Conservation (phyloP, 371 early-diverging fungal species). For the Thermomucor indicae-seudaticae region DNA sequence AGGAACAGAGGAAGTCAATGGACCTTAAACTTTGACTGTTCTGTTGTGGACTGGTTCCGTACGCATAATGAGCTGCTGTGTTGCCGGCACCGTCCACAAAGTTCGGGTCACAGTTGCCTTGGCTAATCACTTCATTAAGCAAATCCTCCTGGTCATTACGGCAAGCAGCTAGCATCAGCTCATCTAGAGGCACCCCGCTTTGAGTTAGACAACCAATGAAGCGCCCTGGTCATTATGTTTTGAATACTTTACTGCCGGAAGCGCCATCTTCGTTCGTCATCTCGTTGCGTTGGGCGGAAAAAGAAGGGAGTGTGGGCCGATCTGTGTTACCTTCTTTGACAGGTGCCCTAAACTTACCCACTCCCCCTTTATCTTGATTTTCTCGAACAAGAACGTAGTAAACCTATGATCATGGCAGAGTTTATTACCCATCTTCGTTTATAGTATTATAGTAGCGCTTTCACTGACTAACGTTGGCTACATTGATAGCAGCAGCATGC, state of each 20-base stretch:
- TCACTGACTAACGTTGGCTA: too few relatives aligned
- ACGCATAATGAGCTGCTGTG: conserved; percentile 66
- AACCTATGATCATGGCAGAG: too few relatives aligned
- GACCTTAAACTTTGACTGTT: too few relatives aligned
- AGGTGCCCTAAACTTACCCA: background rate
- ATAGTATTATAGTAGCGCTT: too few relatives aligned
- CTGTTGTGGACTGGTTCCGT: conserved; percentile 24
- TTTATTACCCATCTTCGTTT: too few relatives aligned
- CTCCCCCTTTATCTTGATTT: background rate
- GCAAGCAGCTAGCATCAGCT: conserved; percentile 58
- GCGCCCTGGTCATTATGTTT: too few relatives aligned
- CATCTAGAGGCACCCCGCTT: conserved; percentile 25
- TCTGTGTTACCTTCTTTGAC: too few relatives aligned
- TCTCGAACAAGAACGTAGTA: too few relatives aligned
- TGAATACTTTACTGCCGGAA: conserved; percentile 7
- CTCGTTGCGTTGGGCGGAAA: too few relatives aligned
- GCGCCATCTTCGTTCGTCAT: conserved; percentile 10
- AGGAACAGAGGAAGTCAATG: background rate
- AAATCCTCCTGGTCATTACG: conserved; percentile 57
- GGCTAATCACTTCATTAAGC: conserved; percentile 31
- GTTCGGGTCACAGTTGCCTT: conserved; percentile 44
- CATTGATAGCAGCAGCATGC: too few relatives aligned
- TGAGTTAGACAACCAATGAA: background rate
- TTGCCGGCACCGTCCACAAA: conserved; percentile 57
- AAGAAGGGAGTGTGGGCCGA: too few relatives aligned